Evolutionary conservation across 2,329 filamentous ascomycete species (phyloP).

Genomic region (Paecilomyces dactylethromorphus): DNA sequence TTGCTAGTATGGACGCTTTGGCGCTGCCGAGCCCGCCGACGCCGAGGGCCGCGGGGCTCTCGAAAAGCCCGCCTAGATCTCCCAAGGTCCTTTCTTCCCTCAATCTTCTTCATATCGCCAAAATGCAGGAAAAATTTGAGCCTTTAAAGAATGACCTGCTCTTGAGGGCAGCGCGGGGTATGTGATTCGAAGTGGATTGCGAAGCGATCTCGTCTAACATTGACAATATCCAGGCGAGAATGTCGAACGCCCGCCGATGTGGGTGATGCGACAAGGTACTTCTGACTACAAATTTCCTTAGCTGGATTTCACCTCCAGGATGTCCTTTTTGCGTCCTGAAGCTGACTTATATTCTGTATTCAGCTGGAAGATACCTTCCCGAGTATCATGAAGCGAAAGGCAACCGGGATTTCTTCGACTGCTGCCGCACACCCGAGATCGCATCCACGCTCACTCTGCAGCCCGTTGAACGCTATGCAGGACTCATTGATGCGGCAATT

Average conservation of each 20-base stretch:
- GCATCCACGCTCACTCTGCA: conserved; percentile 91
- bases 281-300: conserved; percentile 4
- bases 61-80: not conserved
- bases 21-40: not conserved
- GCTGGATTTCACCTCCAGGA: not conserved
- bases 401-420: conserved; percentile 89
- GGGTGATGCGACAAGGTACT: conserved; percentile 98
- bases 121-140: conserved; percentile 66
- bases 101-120: conserved; percentile 16
- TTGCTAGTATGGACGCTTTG: not conserved
- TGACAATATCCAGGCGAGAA: conserved; percentile 59
- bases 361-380: conserved; percentile 91
- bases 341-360: conserved; percentile 6
- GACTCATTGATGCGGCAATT: conserved; percentile 90
- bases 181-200: conserved; percentile 2
- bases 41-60: not conserved
- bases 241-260: conserved; percentile 89
- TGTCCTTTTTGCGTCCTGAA: conserved; percentile 2
- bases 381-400: conserved; percentile 97
- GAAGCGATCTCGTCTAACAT: conserved; percentile 8
- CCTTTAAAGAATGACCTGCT: conserved; percentile 90
- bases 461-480: conserved; percentile 83
- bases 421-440: conserved; percentile 87
- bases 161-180: conserved; percentile 83
- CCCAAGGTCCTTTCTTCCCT: not conserved